A percentile compares a stretch with the other conserved stretches of the same genome.
Conservation (phyloP, 2,329 filamentous ascomycete species). For the Cladorrhinum sp. region DNA sequence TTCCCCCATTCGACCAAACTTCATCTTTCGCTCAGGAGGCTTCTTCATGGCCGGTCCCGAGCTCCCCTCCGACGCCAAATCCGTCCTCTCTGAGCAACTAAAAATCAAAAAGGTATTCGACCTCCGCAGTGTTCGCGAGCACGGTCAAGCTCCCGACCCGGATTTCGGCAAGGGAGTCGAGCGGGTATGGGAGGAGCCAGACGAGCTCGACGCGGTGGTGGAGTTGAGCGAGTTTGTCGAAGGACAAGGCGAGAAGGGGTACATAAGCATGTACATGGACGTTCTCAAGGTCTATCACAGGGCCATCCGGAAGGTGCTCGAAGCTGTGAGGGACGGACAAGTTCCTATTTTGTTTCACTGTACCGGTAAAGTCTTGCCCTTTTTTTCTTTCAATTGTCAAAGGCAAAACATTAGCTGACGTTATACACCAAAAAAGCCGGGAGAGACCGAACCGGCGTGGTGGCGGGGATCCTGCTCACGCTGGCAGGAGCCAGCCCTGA, state of each 20-base stretch:
- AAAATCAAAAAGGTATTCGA: constrained; percentile 49
- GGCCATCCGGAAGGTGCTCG: constrained; percentile 42
- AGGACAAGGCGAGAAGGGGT: constrained; percentile 44
- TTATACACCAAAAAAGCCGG: constrained; percentile 39
- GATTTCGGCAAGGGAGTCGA: constrained; percentile 40
- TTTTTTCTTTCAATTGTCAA: neutral
- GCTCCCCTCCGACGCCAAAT: constrained; percentile 36
- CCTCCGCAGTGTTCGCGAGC: constrained; percentile 47
- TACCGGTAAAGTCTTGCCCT: constrained; percentile 40
- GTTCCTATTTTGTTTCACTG: constrained; percentile 53
- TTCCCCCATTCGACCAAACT: constrained; percentile 37
- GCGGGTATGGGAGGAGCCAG: constrained; percentile 41
- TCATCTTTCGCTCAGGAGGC: constrained; percentile 47
- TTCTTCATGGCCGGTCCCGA: constrained; percentile 30
- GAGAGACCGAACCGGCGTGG: constrained; percentile 52
- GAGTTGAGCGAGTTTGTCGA: constrained; percentile 42
- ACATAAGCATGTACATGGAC: constrained; percentile 46
- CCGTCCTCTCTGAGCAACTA: constrained; percentile 37
- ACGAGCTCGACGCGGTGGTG: constrained; percentile 37
- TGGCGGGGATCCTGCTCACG: constrained; percentile 49
- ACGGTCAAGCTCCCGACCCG: constrained; percentile 42
- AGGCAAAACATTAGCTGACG: neutral
- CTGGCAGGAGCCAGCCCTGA: constrained; percentile 47
- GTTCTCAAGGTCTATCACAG: constrained; percentile 43
- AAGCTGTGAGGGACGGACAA: constrained; percentile 46